Evolutionary conservation across 768 basidiomycete genomes (phyloP), one percentile per base, ranked within the genome.

Genomic region (Termitomyces sp.): DNA sequence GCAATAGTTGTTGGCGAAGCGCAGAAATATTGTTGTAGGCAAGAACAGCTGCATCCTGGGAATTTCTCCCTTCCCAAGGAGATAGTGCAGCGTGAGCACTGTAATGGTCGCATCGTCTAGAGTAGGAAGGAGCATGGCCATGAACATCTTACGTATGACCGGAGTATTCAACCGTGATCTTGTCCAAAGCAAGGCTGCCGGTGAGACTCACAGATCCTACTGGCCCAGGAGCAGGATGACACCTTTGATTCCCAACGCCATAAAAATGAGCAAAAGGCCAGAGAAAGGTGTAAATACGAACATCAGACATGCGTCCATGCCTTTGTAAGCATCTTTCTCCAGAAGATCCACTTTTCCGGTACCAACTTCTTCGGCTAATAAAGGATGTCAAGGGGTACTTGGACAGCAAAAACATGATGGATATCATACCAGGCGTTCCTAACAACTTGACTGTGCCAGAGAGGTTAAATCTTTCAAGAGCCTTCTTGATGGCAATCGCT

Each of bases 221-320:
- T 1, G 89, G 89, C 0, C 91, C 90, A n/a, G 89, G 85, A 27
- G 86, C 88, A n/a, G 91, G 88, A 60, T 91, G 89, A 60, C 86
- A 91, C 87, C 89, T 90, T 46, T 9, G 4, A 25, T 33, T 15
- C 27, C 13, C 22, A 18, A 35, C 9, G 11, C 16, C n/a, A 10
- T 5, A 16, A 25, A 10, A 49, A 12, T 36, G 11, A 36, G 16
- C 11, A 1, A 13, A 25, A 35, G 23, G 7, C 25, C 23, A 25
- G 22, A 10, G 12, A 18, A 11, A 36, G 7, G 7, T 9, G 10
- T 11, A 7, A 11, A 35, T n/a, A 64, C 76, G 20, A 57, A 85
- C 91, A 91, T 91, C 50, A 92, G 68, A 62, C 91, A 91, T 5
- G 80, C 79, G 52, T 82, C 84, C 84, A 94, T 89, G 3, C 76